Percentiles rank a stretch among this genome's conserved stretches.
These are phyloP conservation scores for Fusarium citri DNA, from an alignment of 2,329 filamentous ascomycete genomes.

Conservation along the genomic window DNA sequence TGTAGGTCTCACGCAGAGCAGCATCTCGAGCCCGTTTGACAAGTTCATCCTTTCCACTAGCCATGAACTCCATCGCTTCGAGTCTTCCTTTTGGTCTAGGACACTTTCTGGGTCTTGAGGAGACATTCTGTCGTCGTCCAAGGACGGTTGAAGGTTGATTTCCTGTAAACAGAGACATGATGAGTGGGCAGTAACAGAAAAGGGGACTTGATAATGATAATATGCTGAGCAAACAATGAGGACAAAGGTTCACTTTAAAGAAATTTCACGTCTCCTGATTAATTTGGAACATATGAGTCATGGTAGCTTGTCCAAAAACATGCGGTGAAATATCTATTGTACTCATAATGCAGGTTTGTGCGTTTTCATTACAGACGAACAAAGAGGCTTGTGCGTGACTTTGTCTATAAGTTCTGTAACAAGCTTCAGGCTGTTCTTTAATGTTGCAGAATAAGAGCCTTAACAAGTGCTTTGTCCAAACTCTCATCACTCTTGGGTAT, in stretches of 20 bases:
- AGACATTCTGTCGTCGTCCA: not conserved
- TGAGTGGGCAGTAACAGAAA: not conserved
- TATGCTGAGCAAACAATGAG: not conserved
- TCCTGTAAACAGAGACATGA: not conserved
- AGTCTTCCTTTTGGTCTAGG: conserved; percentile 4
- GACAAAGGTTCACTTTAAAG: not conserved
- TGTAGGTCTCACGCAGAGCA: conserved; percentile 1
- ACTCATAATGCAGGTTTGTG: not conserved
- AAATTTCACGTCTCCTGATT: not conserved
- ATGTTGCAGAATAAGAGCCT: conserved; percentile 8
- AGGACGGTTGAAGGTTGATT: not conserved
- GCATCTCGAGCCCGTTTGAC: not conserved
- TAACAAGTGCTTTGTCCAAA: conserved; percentile 19
- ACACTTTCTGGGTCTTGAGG: conserved; percentile 1
- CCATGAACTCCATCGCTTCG: not conserved
- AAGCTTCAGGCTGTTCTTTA: conserved; percentile 3
- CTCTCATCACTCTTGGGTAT: not conserved
- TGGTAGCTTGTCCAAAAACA: not conserved
- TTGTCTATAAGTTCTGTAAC: not conserved
- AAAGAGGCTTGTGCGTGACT: not conserved
- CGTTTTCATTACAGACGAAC: not conserved
- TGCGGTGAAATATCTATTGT: not conserved
- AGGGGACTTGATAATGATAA: not conserved
- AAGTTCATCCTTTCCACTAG: not conserved
- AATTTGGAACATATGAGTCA: not conserved